Evolutionary conservation across 805 yeast species (phyloP).

Genomic region (Schizosaccharomyces osmophilus): DNA sequence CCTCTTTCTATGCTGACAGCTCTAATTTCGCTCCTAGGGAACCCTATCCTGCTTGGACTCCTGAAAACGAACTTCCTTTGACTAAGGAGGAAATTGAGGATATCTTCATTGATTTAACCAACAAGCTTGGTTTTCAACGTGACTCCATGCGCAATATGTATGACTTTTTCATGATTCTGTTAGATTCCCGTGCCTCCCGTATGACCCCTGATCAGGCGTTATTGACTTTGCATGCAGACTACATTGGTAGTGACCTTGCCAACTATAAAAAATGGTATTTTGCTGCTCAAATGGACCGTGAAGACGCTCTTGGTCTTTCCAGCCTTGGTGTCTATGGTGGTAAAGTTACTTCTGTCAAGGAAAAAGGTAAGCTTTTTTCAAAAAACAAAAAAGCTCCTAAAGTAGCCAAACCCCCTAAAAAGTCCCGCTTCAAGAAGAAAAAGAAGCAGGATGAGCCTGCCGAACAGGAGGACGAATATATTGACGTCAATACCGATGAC

Average conservation of each 20-base stretch:
- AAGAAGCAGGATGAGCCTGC: constrained; percentile 17
- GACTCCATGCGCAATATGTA: constrained; percentile 57
- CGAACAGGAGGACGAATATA: constrained; percentile 2
- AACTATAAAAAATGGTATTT: constrained; percentile 84
- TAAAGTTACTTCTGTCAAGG: neutral
- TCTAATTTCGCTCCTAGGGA: constrained; percentile 17
- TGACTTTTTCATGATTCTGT: constrained; percentile 53
- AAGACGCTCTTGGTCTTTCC: constrained; percentile 37
- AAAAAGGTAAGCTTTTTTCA: neutral
- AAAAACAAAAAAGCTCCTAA: constrained; percentile 10
- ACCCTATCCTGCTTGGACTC: constrained; percentile 98
- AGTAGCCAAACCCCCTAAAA: constrained; percentile 19
- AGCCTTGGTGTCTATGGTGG: constrained; percentile 16
- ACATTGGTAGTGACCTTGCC: constrained; percentile 73
- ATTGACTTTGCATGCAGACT: constrained; percentile 59
- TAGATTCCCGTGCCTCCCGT: constrained; percentile 73
- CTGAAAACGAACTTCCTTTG: constrained; percentile 67
- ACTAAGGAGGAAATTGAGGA: constrained; percentile 35
- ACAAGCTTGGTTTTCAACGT: constrained; percentile 60
- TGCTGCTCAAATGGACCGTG: constrained; percentile 58
- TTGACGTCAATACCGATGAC: constrained; percentile 12
- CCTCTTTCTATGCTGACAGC: neutral
- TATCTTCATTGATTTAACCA: constrained; percentile 34
- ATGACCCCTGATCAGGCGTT: constrained; percentile 49
- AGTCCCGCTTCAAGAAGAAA: constrained; percentile 19